Base-by-base conservation (phyloP, 768 basidiomycete species). In the Kwoniella sp. region DNA sequence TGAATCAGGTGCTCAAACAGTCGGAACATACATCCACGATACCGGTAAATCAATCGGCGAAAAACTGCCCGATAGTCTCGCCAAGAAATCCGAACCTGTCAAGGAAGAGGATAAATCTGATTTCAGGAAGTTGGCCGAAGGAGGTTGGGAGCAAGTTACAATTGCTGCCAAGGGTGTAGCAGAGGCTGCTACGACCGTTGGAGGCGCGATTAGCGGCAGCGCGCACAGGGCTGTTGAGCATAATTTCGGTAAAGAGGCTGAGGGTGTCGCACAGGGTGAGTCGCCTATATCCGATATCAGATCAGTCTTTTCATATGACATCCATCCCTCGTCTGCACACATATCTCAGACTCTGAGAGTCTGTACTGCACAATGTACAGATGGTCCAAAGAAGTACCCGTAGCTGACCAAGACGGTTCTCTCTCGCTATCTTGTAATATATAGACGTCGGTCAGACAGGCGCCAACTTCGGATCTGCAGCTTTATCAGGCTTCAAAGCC, bases 181-280 rank as follows among this genome's bases (percentile, higher is more conserved):
- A 9, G 55, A 54, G 7, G 74, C 68, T 13, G 69, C 70, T n/a
- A 61, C 47, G 13, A 64, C 59, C 29, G 70, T 74, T 17, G 70
- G 62, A n/a, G 55, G 58, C 15, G 69, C 69, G 25, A 54, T 72
- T 25, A 71, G 74, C 27, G 67, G 71, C 25, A 76, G 72, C 48
- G 69, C 71, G 10, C 74, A 79, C 49, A 65, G 64, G 52, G 74
- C 70, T n/a, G 67, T 79, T 2, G 70, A 74, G 36, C 71, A 76
- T 51, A 69, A 74, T 53, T 74, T 66, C 54, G 76, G 76, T 13
- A 70, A 65, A 55, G 67, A 74, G 50, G 68, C 71, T 9, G 74
- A 77, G 24, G 36, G 46, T 2, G 74, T 76, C 12, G 77, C 77
- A 24, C 67, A 75, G 60, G 72, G 77, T 79, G 56, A 63, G 73